Evolutionary conservation across 768 basidiomycete species (phyloP).

Genomic region (Royoungia palumana): DNA sequence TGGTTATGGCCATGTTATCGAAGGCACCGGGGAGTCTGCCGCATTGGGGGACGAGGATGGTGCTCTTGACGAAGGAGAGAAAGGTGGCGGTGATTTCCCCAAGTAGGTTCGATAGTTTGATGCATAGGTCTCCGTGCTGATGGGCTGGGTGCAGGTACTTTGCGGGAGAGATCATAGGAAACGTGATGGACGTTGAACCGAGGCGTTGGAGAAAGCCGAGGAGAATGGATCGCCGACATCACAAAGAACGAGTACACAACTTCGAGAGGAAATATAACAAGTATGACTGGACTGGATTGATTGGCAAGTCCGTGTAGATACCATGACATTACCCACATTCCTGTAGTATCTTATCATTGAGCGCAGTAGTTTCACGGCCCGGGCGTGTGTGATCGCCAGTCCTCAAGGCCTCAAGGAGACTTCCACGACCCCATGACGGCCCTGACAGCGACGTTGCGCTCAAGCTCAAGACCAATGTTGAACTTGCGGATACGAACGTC

Average conservation of each 20-base stretch:
- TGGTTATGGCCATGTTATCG: conserved; percentile 97
- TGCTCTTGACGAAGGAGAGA: conserved; percentile 79
- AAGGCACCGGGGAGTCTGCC: conserved; percentile 71
- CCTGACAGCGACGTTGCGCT: conserved; percentile 1
- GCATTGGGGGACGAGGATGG: conserved; percentile 60
- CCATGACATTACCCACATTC: no score
- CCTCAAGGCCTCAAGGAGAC: neutral
- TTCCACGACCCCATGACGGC: neutral
- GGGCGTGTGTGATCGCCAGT: no score
- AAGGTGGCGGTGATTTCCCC: conserved; percentile 90
- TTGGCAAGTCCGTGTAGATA: no score
- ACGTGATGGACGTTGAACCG: conserved; percentile 83
- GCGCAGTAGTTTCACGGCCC: neutral
- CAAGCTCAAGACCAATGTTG: neutral
- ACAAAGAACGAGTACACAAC: conserved; percentile 63
- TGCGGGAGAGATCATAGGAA: conserved; percentile 92
- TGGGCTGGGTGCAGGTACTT: conserved; percentile 65
- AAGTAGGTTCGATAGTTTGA: conserved; percentile 44
- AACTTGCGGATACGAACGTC: neutral
- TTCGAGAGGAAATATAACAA: conserved; percentile 76
- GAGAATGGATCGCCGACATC: conserved; percentile 64
- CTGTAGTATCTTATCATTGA: neutral
- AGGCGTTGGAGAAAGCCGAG: conserved; percentile 81
- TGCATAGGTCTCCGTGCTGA: conserved; percentile 1
- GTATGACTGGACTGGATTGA: conserved; percentile 80